These are phyloP conservation scores for Pistacia vera DNA, from an alignment of 345 rosid genomes.

Conservation along the genomic window DNA sequence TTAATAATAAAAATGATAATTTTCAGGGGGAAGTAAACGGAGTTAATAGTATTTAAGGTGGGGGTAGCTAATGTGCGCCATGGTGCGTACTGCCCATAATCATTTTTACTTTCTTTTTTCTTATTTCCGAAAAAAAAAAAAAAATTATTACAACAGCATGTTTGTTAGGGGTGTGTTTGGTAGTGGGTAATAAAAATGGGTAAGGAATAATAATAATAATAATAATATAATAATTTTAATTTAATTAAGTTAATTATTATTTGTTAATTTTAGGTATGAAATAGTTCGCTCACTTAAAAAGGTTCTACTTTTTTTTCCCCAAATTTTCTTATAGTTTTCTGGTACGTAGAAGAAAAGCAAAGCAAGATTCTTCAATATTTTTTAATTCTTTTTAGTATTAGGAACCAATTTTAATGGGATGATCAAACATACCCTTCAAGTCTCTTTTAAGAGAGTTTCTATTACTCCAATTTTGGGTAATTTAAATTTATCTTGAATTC, in stretches of 20 bases:
- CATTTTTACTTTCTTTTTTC: background rate
- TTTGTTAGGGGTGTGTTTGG: conserved; percentile 29
- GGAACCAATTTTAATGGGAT: background rate
- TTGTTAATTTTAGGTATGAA: conserved; percentile 5
- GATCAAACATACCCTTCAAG: background rate
- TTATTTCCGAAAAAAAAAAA: background rate
- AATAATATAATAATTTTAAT: background rate
- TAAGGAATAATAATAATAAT: background rate
- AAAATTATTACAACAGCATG: background rate
- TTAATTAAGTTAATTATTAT: background rate
- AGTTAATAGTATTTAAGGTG: conserved; percentile 53
- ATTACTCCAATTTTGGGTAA: no score
- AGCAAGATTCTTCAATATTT: conserved; percentile 17
- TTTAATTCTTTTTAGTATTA: no score
- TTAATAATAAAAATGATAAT: conserved; percentile 46
- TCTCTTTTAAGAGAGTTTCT: no score
- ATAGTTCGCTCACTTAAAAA: conserved; percentile 1
- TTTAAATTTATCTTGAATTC: no score
- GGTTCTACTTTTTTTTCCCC: background rate
- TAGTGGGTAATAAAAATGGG: conserved; percentile 16
- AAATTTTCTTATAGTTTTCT: background rate
- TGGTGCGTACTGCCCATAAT: conserved; percentile 33
- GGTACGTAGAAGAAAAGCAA: conserved; percentile 32
- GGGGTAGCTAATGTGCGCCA: conserved; percentile 29
- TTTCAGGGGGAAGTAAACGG: conserved; percentile 47